Evolutionary conservation across 2,329 filamentous ascomycete genomes (phyloP).

Genomic region (Phoma herbarum): DNA sequence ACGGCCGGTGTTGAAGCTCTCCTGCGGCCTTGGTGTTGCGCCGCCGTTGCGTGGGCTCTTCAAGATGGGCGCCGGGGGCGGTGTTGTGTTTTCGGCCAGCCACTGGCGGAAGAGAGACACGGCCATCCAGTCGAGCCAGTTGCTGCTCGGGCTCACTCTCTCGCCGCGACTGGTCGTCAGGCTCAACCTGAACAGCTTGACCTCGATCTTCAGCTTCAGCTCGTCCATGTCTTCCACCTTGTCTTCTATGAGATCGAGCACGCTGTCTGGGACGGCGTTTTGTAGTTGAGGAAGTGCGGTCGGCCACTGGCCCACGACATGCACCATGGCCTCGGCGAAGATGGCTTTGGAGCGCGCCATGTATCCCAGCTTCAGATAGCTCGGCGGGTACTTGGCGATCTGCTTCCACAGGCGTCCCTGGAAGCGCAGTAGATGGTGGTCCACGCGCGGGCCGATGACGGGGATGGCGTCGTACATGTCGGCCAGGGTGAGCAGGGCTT

Average conservation of each 20-base stretch:
- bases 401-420: constrained; percentile 93
- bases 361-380: constrained; percentile 89
- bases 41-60: constrained; percentile 48
- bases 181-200: constrained; percentile 80
- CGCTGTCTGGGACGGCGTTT: constrained; percentile 71
- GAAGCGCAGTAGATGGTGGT: constrained; percentile 93
- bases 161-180: constrained; percentile 83
- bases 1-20: constrained; percentile 67
- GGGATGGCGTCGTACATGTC: constrained; percentile 92
- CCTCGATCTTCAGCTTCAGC: constrained; percentile 79
- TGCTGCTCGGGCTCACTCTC: constrained; percentile 78
- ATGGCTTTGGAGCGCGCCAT: constrained; percentile 81
- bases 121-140: constrained; percentile 89
- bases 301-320: constrained; percentile 95
- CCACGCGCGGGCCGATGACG: constrained; percentile 87
- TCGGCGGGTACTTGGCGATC: constrained; percentile 94
- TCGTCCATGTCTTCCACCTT: constrained; percentile 94
- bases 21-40: constrained; percentile 38
- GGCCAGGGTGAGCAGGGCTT: constrained; percentile 85
- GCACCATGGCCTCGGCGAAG: constrained; percentile 82
- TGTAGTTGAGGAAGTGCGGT: constrained; percentile 79
- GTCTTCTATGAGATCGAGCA: constrained; percentile 91
- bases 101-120: constrained; percentile 90
- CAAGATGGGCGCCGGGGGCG: constrained; percentile 65
- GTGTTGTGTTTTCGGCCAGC: constrained; percentile 88